Base-by-base conservation (phyloP, 805 yeast genomes). In the Pichia eremophila region DNA sequence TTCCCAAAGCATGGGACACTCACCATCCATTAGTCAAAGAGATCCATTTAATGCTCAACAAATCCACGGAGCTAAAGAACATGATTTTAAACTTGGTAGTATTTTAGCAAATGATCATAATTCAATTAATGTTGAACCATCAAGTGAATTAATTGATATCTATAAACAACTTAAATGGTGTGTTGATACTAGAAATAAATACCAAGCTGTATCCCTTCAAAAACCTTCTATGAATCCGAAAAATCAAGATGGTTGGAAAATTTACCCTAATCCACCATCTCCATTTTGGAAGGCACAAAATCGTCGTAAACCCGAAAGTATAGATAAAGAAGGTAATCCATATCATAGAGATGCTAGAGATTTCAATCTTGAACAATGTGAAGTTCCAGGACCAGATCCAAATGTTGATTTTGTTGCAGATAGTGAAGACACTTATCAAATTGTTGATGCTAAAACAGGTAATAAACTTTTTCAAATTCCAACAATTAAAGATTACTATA, bases 191-290 rank as follows among this genome's bases (percentile, higher is more conserved):
- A 80, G 99, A 62, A 80, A 77, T 55, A 84, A 81, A 59, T 93
- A 91, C 63, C 83, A 85, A 65, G 57, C 65, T 2, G 54, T 77
- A 11, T 88, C 97, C 1, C 54, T 78, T 46, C 99, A 93, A 67
- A 70, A 78, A 47, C 84, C 83, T 41, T 61, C 67, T 36, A 84
- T 81, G 56, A 93, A 93, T 64, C 99, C 99, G 2, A 89, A 91
- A 61, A 91, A 95, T 65, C 60, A 57, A 27, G 70, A 70, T 10
- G 67, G 63, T 38, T 93, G 98, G 98, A 61, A 61, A 15, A 81
- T 93, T 44, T 91, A 90, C 61, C 99, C 99, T 0, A 79, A 82
- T 11, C 97, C 98, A 1, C 99, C 99, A 14, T 80, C 80, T 54
- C 97, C 99, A 4, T 81, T 91, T 57, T 81, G 93, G 81, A 74